Evolutionary conservation across 2,329 filamentous ascomycete genomes (phyloP), one percentile per base, ranked within the genome.

Genomic region (Aspergillus clavatus): DNA sequence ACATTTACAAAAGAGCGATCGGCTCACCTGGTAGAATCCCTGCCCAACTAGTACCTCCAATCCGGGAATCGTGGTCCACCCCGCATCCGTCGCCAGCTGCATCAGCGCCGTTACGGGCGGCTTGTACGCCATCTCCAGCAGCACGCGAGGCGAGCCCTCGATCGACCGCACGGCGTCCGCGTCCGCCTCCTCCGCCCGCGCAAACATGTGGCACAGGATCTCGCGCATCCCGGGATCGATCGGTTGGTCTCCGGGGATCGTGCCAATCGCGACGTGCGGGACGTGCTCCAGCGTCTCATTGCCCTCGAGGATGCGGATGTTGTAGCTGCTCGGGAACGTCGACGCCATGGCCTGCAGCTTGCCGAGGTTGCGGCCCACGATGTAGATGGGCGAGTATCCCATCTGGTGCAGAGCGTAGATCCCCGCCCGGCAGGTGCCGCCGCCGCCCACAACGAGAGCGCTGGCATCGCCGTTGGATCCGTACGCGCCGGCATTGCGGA

Each of bases 61-160:
- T 0, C 93, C 93, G 6, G 89, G 84, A 51, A 97, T 84, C 2
- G 86, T 89, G 45, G 72, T 78, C 93, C 93, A 98, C 3, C 84
- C 84, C 10, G 80, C 79, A 55, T 85, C 79, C 57, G 82, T 77
- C 2, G 90, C 91, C 62, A 96, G 72, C 63, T 86, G 79, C 83
- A 97, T 96, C 54, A 95, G 69, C 6, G 84, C 80, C 4, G 93
- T 98, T 42, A 87, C 78, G 0, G 79, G 75, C 16, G 93, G 93
- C 68, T 91, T 94, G 69, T 98, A 98, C 2, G 93, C 91, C 90
- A 98, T 95, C 68, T 98, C 93, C 3, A 97, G 71, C 49, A 97
- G 70, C 10, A 93, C 79, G 16, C 79, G 78, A 21, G 68, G 69
- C 5, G 67, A 68, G 41, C 69, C 68, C 19, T 64, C 63, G 5